phyloP scores from a whole-genome alignment of 768 basidiomycete genomes.

The Tricholoma sp. region DNA sequence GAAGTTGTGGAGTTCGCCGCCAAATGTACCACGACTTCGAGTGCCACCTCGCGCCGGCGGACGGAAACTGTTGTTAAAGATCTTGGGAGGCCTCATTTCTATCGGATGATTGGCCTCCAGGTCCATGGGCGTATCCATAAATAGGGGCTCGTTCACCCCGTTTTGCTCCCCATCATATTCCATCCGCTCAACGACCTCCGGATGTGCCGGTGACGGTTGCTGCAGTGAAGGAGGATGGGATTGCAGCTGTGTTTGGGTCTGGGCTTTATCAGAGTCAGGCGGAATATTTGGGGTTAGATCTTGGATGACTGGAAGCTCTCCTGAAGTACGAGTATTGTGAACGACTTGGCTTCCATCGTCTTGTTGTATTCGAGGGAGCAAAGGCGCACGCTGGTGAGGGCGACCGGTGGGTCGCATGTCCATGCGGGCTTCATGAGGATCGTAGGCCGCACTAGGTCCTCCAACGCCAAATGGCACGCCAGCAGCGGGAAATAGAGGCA shows the following conservation, averaged over 20 bases:
- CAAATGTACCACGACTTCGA: constrained; percentile 50
- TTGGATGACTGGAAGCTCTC: constrained; percentile 80
- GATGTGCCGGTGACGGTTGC: constrained; percentile 8
- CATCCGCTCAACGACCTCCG: constrained; percentile 8
- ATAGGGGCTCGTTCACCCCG: constrained; percentile 17
- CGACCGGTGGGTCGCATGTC: constrained; percentile 58
- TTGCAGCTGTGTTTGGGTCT: constrained; percentile 22
- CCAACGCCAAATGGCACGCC: constrained; percentile 51
- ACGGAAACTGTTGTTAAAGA: constrained; percentile 24
- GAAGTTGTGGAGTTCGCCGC: constrained; percentile 61
- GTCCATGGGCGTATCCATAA: constrained; percentile 25
- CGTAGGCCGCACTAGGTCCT: constrained; percentile 51
- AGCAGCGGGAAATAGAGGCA: constrained; percentile 62
- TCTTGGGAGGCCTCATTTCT: constrained; percentile 30
- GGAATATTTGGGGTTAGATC: constrained; percentile 63
- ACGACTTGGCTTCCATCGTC: constrained; percentile 43
- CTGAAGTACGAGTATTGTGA: constrained; percentile 42
- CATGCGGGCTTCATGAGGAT: constrained; percentile 76
- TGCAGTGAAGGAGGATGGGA: constrained; percentile 11
- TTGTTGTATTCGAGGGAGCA: constrained; percentile 50
- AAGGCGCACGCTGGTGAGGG: constrained; percentile 49
- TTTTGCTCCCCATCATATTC: constrained; percentile 21
- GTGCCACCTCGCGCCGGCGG: constrained; percentile 27
- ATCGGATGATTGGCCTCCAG: constrained; percentile 25
- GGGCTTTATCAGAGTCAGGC: constrained; percentile 24